phyloP scores from a whole-genome alignment of 495 filamentous ascomycete genomes.

The Hypoxylon perforatum region DNA sequence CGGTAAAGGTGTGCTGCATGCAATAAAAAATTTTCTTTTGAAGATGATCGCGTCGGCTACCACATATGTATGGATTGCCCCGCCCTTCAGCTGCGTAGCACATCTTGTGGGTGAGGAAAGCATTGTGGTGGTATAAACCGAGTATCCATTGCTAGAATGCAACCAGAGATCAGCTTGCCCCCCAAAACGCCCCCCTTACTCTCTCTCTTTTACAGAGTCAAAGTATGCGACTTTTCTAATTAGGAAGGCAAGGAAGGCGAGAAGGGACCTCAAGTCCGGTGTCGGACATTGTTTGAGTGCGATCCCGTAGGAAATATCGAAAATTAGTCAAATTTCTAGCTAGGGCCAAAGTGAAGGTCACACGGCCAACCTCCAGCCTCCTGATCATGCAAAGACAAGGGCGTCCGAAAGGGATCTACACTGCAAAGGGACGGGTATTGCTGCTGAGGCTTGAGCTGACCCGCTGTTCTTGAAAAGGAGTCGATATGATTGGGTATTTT shows the following conservation, averaged over 20 bases:
- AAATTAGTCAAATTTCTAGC: conserved; percentile 10
- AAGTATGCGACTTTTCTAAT: background rate
- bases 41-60: too few species aligned
- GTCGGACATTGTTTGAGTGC: conserved; percentile 23
- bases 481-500: background rate
- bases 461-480: conserved; percentile 12
- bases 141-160: conserved; percentile 8
- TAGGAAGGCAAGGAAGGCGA: conserved; percentile 7
- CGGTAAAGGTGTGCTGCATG: conserved; percentile 31
- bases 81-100: conserved; percentile 7
- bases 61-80: too few species aligned
- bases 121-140: too few species aligned
- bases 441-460: conserved; percentile 25
- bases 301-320: conserved; percentile 9
- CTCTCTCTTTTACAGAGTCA: background rate
- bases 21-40: conserved; percentile 22
- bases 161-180: conserved; percentile 23
- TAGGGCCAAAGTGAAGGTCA: conserved; percentile 26
- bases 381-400: conserved; percentile 38
- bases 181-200: too few species aligned
- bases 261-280: conserved; percentile 13
- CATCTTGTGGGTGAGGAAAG: too few species aligned
- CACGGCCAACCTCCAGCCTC: conserved; percentile 40
- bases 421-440: conserved; percentile 17
- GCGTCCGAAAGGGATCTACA: conserved; percentile 22